A percentile compares a stretch with the other conserved stretches of the same genome.
These are phyloP conservation scores for Aspergillus sp. DNA, from an alignment of 2,329 filamentous ascomycete genomes.

Conservation along the genomic window DNA sequence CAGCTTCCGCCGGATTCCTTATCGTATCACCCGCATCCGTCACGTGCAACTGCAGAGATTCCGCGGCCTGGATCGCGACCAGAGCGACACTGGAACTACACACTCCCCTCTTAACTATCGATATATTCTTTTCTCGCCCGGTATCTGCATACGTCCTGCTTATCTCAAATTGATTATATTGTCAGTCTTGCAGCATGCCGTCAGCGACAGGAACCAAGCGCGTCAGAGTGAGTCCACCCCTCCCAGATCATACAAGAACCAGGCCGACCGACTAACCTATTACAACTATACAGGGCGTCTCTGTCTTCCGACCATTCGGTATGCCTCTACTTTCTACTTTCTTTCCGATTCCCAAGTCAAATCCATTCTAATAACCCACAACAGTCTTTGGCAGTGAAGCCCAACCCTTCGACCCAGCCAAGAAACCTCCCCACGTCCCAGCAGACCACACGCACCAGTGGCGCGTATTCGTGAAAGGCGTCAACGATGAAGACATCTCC, in stretches of 20 bases:
- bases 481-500: constrained; percentile 86
- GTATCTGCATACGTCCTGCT: neutral
- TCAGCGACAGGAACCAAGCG: constrained; percentile 57
- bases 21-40: constrained; percentile 26
- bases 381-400: constrained; percentile 80
- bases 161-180: neutral
- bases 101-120: neutral
- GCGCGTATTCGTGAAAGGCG: constrained; percentile 88
- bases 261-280: constrained; percentile 22
- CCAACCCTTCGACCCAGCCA: constrained; percentile 71
- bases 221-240: constrained; percentile 46
- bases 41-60: constrained; percentile 24
- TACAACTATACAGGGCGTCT: constrained; percentile 40
- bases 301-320: constrained; percentile 52
- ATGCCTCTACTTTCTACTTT: constrained; percentile 17
- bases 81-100: neutral
- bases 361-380: neutral
- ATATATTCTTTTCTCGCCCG: too few species aligned
- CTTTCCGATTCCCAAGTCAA: neutral
- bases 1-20: constrained; percentile 18
- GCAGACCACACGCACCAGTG: constrained; percentile 95
- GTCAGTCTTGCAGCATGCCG: constrained; percentile 45
- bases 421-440: constrained; percentile 73
- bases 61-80: constrained; percentile 6
- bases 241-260: neutral